Base-by-base conservation (phyloP, 257 asterid species). In the Solanum arcanum region DNA sequence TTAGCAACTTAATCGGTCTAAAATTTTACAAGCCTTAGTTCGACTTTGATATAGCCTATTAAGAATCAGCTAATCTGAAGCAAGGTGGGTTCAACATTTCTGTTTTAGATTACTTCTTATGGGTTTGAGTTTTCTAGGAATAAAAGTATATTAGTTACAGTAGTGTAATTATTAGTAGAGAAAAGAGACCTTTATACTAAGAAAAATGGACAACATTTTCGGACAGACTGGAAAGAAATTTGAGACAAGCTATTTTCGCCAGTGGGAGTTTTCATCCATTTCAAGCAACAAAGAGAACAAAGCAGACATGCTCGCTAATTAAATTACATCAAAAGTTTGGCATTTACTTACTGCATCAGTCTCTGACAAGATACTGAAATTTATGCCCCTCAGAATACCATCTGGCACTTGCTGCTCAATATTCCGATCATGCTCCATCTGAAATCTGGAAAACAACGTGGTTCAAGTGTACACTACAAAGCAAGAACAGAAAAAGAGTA, bases 321-420 rank as follows among this genome's bases (percentile, higher is more conserved):
- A 47, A 39, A 80, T 87, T 59, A 42, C 27, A 80, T 25, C 25
- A 86, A 60, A 56, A 90, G 64, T 31, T 73, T 31, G 62, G 82
- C 31, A 83, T 84, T 81, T 84, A 90, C 98, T 93, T 92, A 97
- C 99, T 13, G 98, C 98, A 87, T 96, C 99, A 72, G 91, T 91
- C 90, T 92, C 95, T 4, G 98, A 90, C 86, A 97, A 89, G 86
- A 94, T 94, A 88, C 84, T 83, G 68, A 97, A 93, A 87, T 11
- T 89, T 86, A 97, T 89, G 84, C 96, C 94, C 92, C 44, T 94
- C 88, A 96, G 87, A 42, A 89, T 86, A 68, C 92, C 96, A 64
- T 89, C 83, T 23, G 91, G 78, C 87, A 90, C 93, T 88, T 88
- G 94, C 89, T 88, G 93, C 87, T 88, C 92, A 77, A 87, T 86